A percentile compares a stretch with the other conserved stretches of the same genome.
phyloP scores from a whole-genome alignment of 2,329 filamentous ascomycete species.

The Verruconis gallopava region DNA sequence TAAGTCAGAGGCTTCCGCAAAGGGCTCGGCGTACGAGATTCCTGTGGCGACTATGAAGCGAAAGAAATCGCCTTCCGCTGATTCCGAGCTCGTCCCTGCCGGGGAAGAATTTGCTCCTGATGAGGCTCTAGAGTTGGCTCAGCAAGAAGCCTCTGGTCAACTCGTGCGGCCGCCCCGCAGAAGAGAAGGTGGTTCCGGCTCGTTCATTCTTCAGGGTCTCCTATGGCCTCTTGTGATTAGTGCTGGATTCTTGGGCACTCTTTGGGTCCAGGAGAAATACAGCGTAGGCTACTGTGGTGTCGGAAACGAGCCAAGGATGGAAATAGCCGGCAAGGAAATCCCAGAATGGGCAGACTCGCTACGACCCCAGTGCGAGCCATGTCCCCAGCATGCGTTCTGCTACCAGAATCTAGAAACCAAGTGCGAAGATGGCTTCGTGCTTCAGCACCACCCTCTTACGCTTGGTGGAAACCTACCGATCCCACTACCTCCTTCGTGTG shows the following conservation, averaged over 20 bases:
- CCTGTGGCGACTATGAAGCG: slow-evolving; percentile 34
- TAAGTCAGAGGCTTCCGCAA: slow-evolving; percentile 39
- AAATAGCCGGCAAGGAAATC: slow-evolving; percentile 48
- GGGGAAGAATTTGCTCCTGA: slow-evolving; percentile 93
- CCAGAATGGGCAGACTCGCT: slow-evolving; percentile 60
- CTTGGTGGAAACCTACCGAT: slow-evolving; percentile 70
- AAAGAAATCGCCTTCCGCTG: slow-evolving; percentile 22
- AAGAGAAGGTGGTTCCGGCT: slow-evolving; percentile 40
- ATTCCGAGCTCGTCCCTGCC: slow-evolving; percentile 21
- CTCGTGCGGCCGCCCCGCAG: slow-evolving; percentile 33
- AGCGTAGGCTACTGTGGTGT: slow-evolving; percentile 90
- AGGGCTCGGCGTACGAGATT: slow-evolving; percentile 47
- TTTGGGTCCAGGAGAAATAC: slow-evolving; percentile 89
- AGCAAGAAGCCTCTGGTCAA: slow-evolving; percentile 14
- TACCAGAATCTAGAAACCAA: slow-evolving; percentile 61
- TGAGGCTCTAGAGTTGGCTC: slow-evolving; percentile 67
- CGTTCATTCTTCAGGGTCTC: neutral
- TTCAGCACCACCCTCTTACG: slow-evolving; percentile 72
- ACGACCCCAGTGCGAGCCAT: slow-evolving; percentile 76
- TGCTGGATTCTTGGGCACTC: neutral
- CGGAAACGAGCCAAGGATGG: slow-evolving; percentile 48
- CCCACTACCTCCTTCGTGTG: slow-evolving; percentile 80
- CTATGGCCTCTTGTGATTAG: neutral
- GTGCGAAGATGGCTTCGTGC: slow-evolving; percentile 79
- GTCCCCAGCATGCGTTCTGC: slow-evolving; percentile 82